Conservation (phyloP, 2,329 filamentous ascomycete species). For the Cordyceps farinosa region DNA sequence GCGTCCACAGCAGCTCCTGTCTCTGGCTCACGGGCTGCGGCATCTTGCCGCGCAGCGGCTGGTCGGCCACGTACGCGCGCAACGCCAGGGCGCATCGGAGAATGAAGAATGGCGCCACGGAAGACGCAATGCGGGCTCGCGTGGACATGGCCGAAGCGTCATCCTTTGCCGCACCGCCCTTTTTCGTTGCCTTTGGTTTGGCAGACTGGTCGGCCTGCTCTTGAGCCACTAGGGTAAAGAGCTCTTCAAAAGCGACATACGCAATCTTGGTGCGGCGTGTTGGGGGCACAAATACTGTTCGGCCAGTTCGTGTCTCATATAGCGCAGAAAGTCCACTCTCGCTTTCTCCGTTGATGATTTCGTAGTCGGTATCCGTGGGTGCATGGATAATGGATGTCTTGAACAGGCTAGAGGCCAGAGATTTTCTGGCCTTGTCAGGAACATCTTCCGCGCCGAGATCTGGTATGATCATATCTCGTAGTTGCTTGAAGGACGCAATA, state of each 20-base stretch:
- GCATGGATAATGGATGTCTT: slow-evolving; percentile 75
- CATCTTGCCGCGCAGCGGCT: slow-evolving; percentile 83
- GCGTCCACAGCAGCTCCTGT: slow-evolving; percentile 70
- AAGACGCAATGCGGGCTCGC: slow-evolving; percentile 64
- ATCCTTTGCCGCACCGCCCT: not conserved
- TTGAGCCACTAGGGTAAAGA: slow-evolving; percentile 64
- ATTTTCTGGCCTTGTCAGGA: slow-evolving; percentile 61
- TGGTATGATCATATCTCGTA: slow-evolving; percentile 71
- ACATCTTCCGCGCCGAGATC: slow-evolving; percentile 64
- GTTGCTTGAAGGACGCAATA: slow-evolving; percentile 64
- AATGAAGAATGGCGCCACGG: slow-evolving; percentile 76
- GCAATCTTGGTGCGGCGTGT: slow-evolving; percentile 67
- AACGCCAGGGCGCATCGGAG: slow-evolving; percentile 75
- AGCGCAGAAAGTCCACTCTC: slow-evolving; percentile 55
- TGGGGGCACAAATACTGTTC: slow-evolving; percentile 65
- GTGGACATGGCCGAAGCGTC: slow-evolving; percentile 26
- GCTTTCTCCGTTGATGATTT: slow-evolving; percentile 45
- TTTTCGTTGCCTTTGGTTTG: slow-evolving; percentile 26
- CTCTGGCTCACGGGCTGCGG: slow-evolving; percentile 81
- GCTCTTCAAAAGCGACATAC: slow-evolving; percentile 75
- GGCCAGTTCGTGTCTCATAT: slow-evolving; percentile 63
- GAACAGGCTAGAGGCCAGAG: slow-evolving; percentile 76
- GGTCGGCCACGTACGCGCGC: slow-evolving; percentile 84
- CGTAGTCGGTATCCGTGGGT: slow-evolving; percentile 52
- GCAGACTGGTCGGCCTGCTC: slow-evolving; percentile 34